Evolutionary conservation across 2,329 filamentous ascomycete species (phyloP), one percentile per base, ranked within the genome.

Genomic region (Didymella keratinophila): DNA sequence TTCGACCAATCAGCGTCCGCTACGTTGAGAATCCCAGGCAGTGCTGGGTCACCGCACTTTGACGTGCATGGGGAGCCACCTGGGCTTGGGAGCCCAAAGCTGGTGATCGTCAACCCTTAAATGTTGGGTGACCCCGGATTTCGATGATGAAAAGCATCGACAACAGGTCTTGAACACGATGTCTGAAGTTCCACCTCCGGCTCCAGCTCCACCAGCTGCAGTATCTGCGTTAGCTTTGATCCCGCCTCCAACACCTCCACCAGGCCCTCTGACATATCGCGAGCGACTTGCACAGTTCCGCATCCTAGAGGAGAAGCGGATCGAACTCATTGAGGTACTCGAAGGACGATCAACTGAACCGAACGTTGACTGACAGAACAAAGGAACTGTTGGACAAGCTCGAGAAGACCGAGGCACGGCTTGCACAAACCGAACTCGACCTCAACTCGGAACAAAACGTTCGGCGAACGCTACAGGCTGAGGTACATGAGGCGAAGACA

Each of bases 381-480:
- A 45, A 75, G 74, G 74, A 77, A 66, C 61, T 77, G 27, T 61
- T 77, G 1, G 73, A 75, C 41, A 77, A 76, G 50, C 71, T 77
- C 27, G 74, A 77, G 52, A 74, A 73, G 56, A 71, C 70, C 23
- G 74, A 77, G 64, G 69, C 72, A 47, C 70, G 66, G 53, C 73
- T 77, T 34, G 56, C 69, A 52, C 73, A 76, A 42, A 75, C 72
- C 21, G 71, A 75, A 62, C 69, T 77, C 20, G 74, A 77, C 46
- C 72, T 77, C 43, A 67, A 70, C 42, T 76, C 73, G 2, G 74
- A 77, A 52, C 74, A 77, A 41, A 77, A 75, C 63, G 74, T 77
- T 25, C 67, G 74, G 21, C 64, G 74, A 36, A 75, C 73, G 12
- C 47, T 77, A 30, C 74, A 77, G 42, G 62, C 72, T 18, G 74